Percentiles rank a stretch among this genome's conserved stretches.
These are phyloP conservation scores for Sclerotinia subarctica DNA, from an alignment of 2,329 filamentous ascomycete genomes.

Conservation along the genomic window DNA sequence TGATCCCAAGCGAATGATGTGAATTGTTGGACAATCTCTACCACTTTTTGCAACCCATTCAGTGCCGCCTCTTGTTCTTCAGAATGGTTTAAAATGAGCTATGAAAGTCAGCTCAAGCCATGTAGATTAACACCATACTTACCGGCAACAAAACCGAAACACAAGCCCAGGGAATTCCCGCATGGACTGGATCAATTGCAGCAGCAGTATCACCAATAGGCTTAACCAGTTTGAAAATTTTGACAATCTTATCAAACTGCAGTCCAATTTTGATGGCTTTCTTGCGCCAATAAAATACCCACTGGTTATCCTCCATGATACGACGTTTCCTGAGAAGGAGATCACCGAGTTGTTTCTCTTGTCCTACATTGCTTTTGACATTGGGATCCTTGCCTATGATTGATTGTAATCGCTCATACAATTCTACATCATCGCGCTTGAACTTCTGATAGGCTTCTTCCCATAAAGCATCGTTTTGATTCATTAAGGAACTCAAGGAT, in stretches of 20 bases:
- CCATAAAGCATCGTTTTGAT: not conserved
- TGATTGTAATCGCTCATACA: not conserved
- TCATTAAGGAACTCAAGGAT: not conserved
- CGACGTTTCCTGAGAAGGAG: not conserved
- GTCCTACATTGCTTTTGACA: not conserved
- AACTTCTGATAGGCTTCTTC: slow-evolving; percentile 2
- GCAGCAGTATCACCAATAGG: not conserved
- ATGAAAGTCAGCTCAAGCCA: not conserved
- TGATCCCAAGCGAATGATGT: not conserved
- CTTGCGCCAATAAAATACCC: not conserved
- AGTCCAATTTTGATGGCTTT: not conserved
- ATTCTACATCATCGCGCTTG: not conserved
- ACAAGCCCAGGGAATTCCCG: not conserved
- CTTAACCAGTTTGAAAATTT: not conserved
- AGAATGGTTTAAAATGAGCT: not conserved
- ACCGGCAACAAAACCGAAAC: not conserved
- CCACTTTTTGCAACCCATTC: not conserved
- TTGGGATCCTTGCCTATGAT: not conserved
- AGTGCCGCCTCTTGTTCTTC: slow-evolving; percentile 7
- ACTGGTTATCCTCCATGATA: slow-evolving; percentile 7
- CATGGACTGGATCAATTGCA: not conserved
- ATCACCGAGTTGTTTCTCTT: not conserved
- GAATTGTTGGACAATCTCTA: not conserved
- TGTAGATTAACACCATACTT: not conserved
- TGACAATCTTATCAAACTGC: slow-evolving; percentile 8